phyloP scores from a whole-genome alignment of 2,329 filamentous ascomycete genomes.

The Periconia sp. region DNA sequence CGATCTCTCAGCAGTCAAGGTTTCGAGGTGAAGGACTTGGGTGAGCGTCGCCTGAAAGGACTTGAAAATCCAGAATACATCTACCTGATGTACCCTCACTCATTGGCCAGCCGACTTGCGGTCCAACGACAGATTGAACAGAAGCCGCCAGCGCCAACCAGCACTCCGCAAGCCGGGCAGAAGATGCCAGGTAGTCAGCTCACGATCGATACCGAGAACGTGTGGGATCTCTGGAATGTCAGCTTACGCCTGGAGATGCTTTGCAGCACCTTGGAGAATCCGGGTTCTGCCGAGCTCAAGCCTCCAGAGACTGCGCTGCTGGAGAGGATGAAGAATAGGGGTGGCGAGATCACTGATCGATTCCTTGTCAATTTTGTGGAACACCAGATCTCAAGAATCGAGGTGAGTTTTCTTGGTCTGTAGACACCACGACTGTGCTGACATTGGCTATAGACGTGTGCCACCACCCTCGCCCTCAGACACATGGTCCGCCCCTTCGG shows the following conservation, averaged over 20 bases:
- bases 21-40: constrained; percentile 96
- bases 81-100: constrained; percentile 93
- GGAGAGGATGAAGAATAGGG: constrained; percentile 73
- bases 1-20: constrained; percentile 87
- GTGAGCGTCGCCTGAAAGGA: constrained; percentile 93
- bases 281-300: constrained; percentile 67
- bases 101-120: constrained; percentile 79
- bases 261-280: constrained; percentile 83
- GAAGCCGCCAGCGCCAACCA: constrained; percentile 40
- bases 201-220: constrained; percentile 80
- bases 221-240: constrained; percentile 90
- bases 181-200: constrained; percentile 69
- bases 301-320: constrained; percentile 83
- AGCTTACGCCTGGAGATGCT: constrained; percentile 91
- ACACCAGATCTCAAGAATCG: constrained; percentile 93
- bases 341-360: constrained; percentile 85
- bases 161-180: constrained; percentile 62
- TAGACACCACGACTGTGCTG: constrained; percentile 20
- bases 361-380: constrained; percentile 90
- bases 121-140: constrained; percentile 64
- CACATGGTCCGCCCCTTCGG: constrained; percentile 78
- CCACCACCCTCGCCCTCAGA: constrained; percentile 78
- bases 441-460: constrained; percentile 68
- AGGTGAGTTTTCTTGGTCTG: constrained; percentile 73
- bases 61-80: constrained; percentile 96